Percentiles rank a stretch among this genome's conserved stretches.
Conservation (phyloP, 129 eudicot species). For the Scalesia atractyloides region DNA sequence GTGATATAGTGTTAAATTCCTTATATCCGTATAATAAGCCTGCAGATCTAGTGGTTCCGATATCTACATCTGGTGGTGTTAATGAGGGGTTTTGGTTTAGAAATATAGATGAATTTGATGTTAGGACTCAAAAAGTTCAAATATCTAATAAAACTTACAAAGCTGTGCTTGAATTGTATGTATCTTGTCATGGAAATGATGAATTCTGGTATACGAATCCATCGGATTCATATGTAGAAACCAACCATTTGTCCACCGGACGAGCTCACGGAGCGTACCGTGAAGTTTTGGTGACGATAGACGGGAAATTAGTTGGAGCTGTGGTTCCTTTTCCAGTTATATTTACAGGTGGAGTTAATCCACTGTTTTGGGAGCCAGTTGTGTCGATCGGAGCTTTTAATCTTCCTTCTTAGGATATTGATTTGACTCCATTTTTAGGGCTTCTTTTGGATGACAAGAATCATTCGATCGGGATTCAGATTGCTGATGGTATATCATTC, state of each 20-base stretch:
- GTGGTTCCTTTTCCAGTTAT: constrained; percentile 76
- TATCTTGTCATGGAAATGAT: constrained; percentile 77
- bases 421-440: constrained; percentile 67
- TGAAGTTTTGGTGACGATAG: constrained; percentile 67
- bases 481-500: constrained; percentile 51
- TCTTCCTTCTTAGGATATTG: constrained; percentile 66
- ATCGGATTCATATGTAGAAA: constrained; percentile 48
- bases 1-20: constrained; percentile 9
- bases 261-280: constrained; percentile 67
- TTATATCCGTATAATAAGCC: constrained; percentile 39
- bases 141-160: constrained; percentile 47
- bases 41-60: constrained; percentile 66
- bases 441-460: constrained; percentile 49
- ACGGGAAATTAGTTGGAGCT: constrained; percentile 57
- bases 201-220: constrained; percentile 86
- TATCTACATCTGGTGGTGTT: constrained; percentile 26
- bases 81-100: constrained; percentile 66
- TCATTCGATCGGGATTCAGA: constrained; percentile 54
- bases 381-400: constrained; percentile 79
- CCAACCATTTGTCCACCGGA: constrained; percentile 41
- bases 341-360: constrained; percentile 75
- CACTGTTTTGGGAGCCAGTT: constrained; percentile 76
- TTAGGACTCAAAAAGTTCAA: constrained; percentile 26
- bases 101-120: constrained; percentile 44
- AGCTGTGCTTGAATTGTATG: constrained; percentile 64